Percentiles rank a stretch among this genome's conserved stretches.
Evolutionary conservation across 495 filamentous ascomycete genomes (phyloP).

Genomic region (Beverwykella pulmonaria): DNA sequence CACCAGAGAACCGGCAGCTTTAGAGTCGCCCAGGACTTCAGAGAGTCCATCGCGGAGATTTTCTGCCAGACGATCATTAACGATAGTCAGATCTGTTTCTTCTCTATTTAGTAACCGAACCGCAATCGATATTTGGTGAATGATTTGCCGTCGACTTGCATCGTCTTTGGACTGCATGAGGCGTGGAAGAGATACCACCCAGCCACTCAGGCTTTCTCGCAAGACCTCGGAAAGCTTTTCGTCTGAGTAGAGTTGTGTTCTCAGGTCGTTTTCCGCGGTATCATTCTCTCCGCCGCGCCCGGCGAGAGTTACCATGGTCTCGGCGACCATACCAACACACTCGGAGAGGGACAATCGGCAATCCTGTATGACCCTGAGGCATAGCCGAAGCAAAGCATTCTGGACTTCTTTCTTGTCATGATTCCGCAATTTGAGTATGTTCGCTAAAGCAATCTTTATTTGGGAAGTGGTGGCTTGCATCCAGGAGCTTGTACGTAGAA

Average conservation of each 20-base stretch:
- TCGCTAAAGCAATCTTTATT: constrained; percentile 81
- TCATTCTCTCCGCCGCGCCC: constrained; percentile 44
- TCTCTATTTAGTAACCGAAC: constrained; percentile 68
- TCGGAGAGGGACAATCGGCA: constrained; percentile 74
- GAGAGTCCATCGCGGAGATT: constrained; percentile 63
- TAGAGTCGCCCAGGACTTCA: constrained; percentile 36
- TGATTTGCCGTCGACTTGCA: constrained; percentile 66
- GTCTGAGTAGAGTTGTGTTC: constrained; percentile 65
- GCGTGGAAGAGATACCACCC: constrained; percentile 78
- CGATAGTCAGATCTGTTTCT: constrained; percentile 67
- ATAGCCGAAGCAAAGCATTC: constrained; percentile 66
- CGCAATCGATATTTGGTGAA: constrained; percentile 72
- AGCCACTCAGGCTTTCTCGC: constrained; percentile 73
- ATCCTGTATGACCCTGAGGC: constrained; percentile 71
- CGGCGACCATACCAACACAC: constrained; percentile 70
- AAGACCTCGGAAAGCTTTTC: constrained; percentile 65
- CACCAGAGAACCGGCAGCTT: constrained; percentile 9
- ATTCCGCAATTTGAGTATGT: constrained; percentile 73
- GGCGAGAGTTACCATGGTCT: constrained; percentile 78
- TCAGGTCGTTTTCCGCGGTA: constrained; percentile 53
- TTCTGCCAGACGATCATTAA: constrained; percentile 68
- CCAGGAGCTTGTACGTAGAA: constrained; percentile 65
- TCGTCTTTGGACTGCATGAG: constrained; percentile 87
- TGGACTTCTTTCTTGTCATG: constrained; percentile 75
- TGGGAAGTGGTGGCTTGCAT: constrained; percentile 77